These are phyloP conservation scores for Nakazawaea wickerhamii DNA, from an alignment of 805 yeast species.

Conservation along the genomic window DNA sequence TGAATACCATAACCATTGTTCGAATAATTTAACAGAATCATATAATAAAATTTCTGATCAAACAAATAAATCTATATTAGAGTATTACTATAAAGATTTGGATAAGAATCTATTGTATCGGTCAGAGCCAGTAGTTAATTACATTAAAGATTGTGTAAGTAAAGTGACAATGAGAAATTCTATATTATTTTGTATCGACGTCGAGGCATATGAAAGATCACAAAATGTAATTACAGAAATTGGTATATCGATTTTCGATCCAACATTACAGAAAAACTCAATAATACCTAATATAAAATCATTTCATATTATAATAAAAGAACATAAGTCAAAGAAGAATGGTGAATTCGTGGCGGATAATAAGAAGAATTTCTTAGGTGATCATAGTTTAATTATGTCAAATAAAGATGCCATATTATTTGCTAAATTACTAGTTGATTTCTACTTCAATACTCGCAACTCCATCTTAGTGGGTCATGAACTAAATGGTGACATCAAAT, in stretches of 20 bases:
- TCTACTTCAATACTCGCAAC: constrained; percentile 39
- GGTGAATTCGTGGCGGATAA: constrained; percentile 52
- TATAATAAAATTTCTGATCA: no score
- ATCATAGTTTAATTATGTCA: constrained; percentile 39
- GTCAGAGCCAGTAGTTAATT: not conserved
- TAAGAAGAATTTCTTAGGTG: constrained; percentile 44
- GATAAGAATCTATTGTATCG: no score
- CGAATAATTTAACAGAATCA: no score
- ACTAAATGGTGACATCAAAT: constrained; percentile 46
- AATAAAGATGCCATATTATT: constrained; percentile 30
- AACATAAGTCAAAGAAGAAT: constrained; percentile 36
- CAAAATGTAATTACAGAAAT: constrained; percentile 44
- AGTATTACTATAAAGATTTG: no score
- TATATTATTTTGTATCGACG: constrained; percentile 43
- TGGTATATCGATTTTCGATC: constrained; percentile 54
- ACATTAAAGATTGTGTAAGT: not conserved
- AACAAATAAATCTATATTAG: no score
- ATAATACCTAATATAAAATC: constrained; percentile 36
- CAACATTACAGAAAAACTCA: constrained; percentile 35
- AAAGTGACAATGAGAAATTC: constrained; percentile 12
- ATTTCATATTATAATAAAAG: constrained; percentile 39
- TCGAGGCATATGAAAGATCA: constrained; percentile 51
- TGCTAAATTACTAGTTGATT: constrained; percentile 37
- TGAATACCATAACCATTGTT: no score
- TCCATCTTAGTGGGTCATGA: constrained; percentile 56